These are phyloP conservation scores for Bothriochloa decipiens DNA, from an alignment of 176 grass and related monocot genomes.

Conservation along the genomic window DNA sequence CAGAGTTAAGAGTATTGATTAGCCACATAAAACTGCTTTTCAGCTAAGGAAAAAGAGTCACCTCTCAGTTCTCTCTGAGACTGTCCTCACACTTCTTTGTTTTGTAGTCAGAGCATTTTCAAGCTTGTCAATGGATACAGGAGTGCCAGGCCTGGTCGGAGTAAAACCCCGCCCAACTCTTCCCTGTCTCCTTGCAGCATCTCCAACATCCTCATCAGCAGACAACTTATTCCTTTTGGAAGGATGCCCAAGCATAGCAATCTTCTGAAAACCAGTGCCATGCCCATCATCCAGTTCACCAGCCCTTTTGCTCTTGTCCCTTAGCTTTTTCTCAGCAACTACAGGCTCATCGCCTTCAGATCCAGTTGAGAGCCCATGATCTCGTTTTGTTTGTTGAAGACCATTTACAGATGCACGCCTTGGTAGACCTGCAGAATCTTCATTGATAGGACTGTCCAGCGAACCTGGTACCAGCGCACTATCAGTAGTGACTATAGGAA, in stretches of 20 bases:
- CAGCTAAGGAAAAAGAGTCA: slow-evolving; percentile 46
- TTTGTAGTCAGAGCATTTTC: slow-evolving; percentile 70
- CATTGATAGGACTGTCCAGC: slow-evolving; percentile 55
- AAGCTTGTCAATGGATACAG: slow-evolving; percentile 70
- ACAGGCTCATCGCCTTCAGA: slow-evolving; percentile 64
- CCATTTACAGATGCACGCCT: slow-evolving; percentile 55
- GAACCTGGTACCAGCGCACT: slow-evolving; percentile 49
- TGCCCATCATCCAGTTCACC: slow-evolving; percentile 68
- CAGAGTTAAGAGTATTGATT: slow-evolving; percentile 35
- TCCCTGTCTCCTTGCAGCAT: slow-evolving; percentile 66
- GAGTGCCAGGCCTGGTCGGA: slow-evolving; percentile 53
- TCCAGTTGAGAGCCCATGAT: slow-evolving; percentile 58
- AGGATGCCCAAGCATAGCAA: slow-evolving; percentile 66
- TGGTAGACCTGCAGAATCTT: slow-evolving; percentile 44
- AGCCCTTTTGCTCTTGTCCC: slow-evolving; percentile 70
- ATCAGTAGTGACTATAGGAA: slow-evolving; percentile 61
- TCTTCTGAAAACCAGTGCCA: slow-evolving; percentile 69
- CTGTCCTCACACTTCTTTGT: slow-evolving; percentile 82
- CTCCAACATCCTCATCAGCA: slow-evolving; percentile 69
- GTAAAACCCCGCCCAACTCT: slow-evolving; percentile 63
- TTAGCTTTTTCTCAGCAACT: slow-evolving; percentile 74
- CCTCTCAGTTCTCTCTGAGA: slow-evolving; percentile 80
- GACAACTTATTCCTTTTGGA: slow-evolving; percentile 80
- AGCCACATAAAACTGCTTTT: slow-evolving; percentile 23
- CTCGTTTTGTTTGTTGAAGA: slow-evolving; percentile 57